Evolutionary conservation across 805 yeast species (phyloP).

Genomic region (Candida coleopterorum): DNA sequence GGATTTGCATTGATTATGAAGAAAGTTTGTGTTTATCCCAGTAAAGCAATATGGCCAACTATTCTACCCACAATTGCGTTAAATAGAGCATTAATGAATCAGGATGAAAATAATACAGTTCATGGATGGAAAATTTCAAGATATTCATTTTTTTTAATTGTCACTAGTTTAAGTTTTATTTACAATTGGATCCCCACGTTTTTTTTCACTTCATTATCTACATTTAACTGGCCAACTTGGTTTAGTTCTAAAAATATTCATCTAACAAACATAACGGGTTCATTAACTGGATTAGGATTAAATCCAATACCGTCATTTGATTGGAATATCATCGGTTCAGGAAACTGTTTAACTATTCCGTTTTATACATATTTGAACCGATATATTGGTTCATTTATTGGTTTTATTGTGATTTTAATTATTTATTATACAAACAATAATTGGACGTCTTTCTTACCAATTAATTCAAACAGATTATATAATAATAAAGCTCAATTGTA

Average conservation of each 20-base stretch:
- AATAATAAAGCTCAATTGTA: conserved; percentile 48
- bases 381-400: conserved; percentile 32
- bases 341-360: conserved; percentile 38
- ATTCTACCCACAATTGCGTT: conserved; percentile 40
- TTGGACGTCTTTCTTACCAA: conserved; percentile 49
- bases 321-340: conserved; percentile 37
- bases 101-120: conserved; percentile 17
- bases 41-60: conserved; percentile 42
- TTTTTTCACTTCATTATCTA: conserved; percentile 35
- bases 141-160: conserved; percentile 34
- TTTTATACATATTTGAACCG: conserved; percentile 39
- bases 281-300: conserved; percentile 34
- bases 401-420: conserved; percentile 25
- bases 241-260: conserved; percentile 34
- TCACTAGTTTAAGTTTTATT: conserved; percentile 28
- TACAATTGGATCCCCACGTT: conserved; percentile 41
- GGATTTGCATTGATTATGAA: conserved; percentile 65
- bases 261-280: conserved; percentile 35
- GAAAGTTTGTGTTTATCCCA: conserved; percentile 44
- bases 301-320: conserved; percentile 41
- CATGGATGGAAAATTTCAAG: conserved; percentile 41
- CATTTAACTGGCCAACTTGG: conserved; percentile 46
- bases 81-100: conserved; percentile 36
- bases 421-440: conserved; percentile 45
- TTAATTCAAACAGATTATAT: conserved; percentile 47